These are phyloP conservation scores for Fusarium proliferatum DNA, from an alignment of 2,329 filamentous ascomycete genomes.

Conservation along the genomic window DNA sequence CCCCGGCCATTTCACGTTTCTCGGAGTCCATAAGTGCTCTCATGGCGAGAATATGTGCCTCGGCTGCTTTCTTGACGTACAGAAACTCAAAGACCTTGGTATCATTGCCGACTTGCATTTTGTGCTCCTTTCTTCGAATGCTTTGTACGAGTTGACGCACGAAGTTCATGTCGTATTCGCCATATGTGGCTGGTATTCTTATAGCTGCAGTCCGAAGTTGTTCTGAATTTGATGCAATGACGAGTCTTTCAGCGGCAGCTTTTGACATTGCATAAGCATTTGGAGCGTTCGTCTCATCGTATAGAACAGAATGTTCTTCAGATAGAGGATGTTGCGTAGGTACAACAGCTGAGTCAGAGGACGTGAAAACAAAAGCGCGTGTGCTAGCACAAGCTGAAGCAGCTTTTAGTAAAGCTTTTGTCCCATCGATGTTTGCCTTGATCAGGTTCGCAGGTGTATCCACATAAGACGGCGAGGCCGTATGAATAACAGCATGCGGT, in stretches of 20 bases:
- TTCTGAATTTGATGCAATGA: background rate
- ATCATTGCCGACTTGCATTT: background rate
- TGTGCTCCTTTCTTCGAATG: background rate
- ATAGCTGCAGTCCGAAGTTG: background rate
- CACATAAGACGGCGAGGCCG: background rate
- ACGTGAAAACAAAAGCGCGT: background rate
- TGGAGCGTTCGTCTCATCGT: background rate
- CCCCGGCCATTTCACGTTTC: fast-evolving
- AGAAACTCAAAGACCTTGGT: background rate
- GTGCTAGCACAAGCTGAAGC: background rate
- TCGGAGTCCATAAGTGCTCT: background rate
- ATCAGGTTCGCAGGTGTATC: background rate
- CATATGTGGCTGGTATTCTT: background rate
- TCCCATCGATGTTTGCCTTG: background rate
- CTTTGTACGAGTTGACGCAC: background rate
- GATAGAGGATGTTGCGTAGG: background rate
- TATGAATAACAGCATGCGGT: background rate
- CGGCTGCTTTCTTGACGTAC: background rate
- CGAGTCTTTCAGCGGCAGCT: background rate
- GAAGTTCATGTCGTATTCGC: background rate
- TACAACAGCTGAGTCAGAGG: background rate
- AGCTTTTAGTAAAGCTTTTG: fast-evolving
- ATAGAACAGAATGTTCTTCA: background rate
- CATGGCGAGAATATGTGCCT: background rate
- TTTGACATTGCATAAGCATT: background rate